Conservation (phyloP, 2,329 filamentous ascomycete genomes). For the Fusarium virguliforme region DNA sequence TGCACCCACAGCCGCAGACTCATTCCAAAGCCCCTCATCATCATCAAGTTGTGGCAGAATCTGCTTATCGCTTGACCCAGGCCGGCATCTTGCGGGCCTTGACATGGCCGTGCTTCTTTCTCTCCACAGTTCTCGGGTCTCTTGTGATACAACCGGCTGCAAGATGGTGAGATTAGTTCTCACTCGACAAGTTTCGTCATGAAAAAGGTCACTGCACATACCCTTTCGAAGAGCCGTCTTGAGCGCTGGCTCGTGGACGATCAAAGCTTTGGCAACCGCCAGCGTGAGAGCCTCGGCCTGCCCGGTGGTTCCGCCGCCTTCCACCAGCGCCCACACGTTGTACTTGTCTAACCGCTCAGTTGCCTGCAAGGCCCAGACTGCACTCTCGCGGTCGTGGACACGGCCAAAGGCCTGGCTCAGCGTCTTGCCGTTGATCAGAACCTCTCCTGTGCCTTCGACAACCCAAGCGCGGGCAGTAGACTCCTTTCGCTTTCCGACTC, state of each 20-base stretch:
- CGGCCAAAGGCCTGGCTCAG: slow-evolving; percentile 86
- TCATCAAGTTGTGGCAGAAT: slow-evolving; percentile 28
- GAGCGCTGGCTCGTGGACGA: slow-evolving; percentile 92
- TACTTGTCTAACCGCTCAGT: slow-evolving; percentile 94
- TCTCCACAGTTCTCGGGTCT: slow-evolving; percentile 92
- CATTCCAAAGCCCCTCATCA: slow-evolving; percentile 36
- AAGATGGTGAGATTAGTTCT: slow-evolving; percentile 61
- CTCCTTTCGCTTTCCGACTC: slow-evolving; percentile 88
- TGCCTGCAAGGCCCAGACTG: slow-evolving; percentile 88
- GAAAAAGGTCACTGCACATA: slow-evolving; percentile 65
- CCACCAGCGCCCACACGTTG: slow-evolving; percentile 90
- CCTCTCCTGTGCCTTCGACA: slow-evolving; percentile 93
- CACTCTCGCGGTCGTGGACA: slow-evolving; percentile 94
- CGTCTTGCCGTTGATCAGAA: slow-evolving; percentile 91
- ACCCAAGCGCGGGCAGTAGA: slow-evolving; percentile 88
- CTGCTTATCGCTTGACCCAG: slow-evolving; percentile 87
- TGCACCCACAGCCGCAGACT: slow-evolving; percentile 36
- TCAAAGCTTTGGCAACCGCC: slow-evolving; percentile 87
- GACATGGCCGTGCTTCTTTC: slow-evolving; percentile 96
- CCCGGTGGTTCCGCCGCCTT: slow-evolving; percentile 91
- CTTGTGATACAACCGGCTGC: slow-evolving; percentile 93
- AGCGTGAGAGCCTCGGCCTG: slow-evolving; percentile 96
- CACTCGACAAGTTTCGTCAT: slow-evolving; percentile 29
- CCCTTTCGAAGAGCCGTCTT: slow-evolving; percentile 91
- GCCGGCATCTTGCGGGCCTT: slow-evolving; percentile 98